Evolutionary conservation across 192 early-diverging fungal genomes (phyloP).

Genomic region (Helicostylum pulchrum): DNA sequence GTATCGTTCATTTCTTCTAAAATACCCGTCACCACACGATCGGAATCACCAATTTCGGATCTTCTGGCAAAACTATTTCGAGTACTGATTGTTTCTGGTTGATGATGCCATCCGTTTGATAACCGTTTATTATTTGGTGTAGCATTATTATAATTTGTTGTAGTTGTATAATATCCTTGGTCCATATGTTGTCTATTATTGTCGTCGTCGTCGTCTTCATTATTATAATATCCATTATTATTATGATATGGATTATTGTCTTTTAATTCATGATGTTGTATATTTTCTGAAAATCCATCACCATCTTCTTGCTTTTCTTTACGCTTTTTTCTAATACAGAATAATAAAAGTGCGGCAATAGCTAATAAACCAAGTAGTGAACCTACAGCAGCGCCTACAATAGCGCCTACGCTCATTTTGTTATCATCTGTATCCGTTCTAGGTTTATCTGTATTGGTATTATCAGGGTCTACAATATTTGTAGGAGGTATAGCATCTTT

Average conservation of each 20-base stretch:
- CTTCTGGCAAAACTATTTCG: slow-evolving; percentile 3
- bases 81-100: background rate
- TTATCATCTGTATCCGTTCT: background rate
- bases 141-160: too few species aligned
- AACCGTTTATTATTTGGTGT: background rate
- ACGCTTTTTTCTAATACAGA: slow-evolving; percentile 13
- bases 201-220: background rate
- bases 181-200: background rate
- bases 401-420: slow-evolving; percentile 32
- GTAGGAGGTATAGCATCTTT: background rate
- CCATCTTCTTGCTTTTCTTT: background rate
- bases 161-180: too few species aligned
- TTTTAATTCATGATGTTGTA: background rate
- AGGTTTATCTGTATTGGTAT: too few species aligned
- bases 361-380: slow-evolving; percentile 13
- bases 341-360: slow-evolving; percentile 24
- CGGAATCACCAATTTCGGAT: slow-evolving; percentile 27
- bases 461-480: background rate
- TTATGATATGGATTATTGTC: slow-evolving; percentile 1
- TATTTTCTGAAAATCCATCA: background rate
- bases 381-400: slow-evolving; percentile 39
- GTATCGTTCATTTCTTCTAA: slow-evolving; percentile 21
- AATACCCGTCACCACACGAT: slow-evolving; percentile 15
- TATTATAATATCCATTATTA: background rate
- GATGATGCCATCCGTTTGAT: slow-evolving; percentile 6